Evolutionary conservation across 441 rosid genomes (phyloP).

Genomic region (Gossypium trilobum): DNA sequence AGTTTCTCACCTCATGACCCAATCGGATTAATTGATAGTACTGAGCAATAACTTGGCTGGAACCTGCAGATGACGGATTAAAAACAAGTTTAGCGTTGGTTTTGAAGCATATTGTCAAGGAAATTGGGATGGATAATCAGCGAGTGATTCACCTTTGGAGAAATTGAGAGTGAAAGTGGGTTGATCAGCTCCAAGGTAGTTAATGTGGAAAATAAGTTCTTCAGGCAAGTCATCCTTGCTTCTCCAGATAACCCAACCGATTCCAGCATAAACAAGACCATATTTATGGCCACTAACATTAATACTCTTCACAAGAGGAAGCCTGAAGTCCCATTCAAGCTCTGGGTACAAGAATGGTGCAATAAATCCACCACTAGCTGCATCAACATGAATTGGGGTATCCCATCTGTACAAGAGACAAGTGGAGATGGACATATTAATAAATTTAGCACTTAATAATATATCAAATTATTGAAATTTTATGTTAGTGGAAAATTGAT

Average conservation of each 20-base stretch:
- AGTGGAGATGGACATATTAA: not conserved
- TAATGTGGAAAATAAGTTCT: constrained; percentile 85
- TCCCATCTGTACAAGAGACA: constrained; percentile 51
- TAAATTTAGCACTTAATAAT: not conserved
- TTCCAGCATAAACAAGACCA: constrained; percentile 85
- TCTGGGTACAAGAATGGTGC: constrained; percentile 85
- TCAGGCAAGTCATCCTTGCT: constrained; percentile 85
- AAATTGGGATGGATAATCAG: not conserved
- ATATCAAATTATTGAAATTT: not conserved
- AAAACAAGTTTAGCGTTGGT: not conserved
- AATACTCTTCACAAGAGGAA: constrained; percentile 76
- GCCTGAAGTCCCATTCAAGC: constrained; percentile 83
- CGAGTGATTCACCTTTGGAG: constrained; percentile 41
- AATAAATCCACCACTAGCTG: constrained; percentile 87
- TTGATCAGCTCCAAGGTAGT: constrained; percentile 86
- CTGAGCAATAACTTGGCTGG: constrained; percentile 86
- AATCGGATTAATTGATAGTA: constrained; percentile 78
- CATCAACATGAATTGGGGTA: constrained; percentile 85
- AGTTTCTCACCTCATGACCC: constrained; percentile 50
- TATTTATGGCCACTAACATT: constrained; percentile 91
- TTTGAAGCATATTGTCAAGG: not conserved
- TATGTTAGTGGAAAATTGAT: not conserved
- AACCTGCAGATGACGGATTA: constrained; percentile 28
- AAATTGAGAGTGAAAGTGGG: constrained; percentile 93
- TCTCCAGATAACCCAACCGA: constrained; percentile 92